Base-by-base conservation (phyloP, 495 filamentous ascomycete genomes). In the Talaromyces adpressus region DNA sequence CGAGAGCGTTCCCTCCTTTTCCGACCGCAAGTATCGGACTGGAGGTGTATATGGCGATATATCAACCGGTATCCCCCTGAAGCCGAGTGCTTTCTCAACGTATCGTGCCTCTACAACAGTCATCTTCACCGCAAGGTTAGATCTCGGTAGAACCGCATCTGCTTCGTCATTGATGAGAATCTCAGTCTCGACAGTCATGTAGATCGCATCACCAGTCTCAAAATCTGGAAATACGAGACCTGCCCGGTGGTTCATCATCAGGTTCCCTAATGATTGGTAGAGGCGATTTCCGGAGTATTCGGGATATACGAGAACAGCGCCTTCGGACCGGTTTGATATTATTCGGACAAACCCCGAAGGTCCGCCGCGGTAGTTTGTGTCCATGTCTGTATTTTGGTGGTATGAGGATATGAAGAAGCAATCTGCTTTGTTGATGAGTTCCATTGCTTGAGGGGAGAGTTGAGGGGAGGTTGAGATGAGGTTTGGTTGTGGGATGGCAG, bases 331-430 rank as follows among this genome's bases (percentile, higher is more conserved):
- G 69, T 89, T 89, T 1, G 72, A 76, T 11, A 70, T 32, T 25
- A 92, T 75, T 25, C 90, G 81, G 7, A 91, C 75, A 72, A 93
- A 92, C 2, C 91, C 91, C 23, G 81, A 77, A 5, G 88, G 80
- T 0, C 91, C 91, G 41, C 91, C 91, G 25, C 91, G 84, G 65
- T 89, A 85, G 69, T 94, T 94, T n/a, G 87, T 89, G 70, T 93
- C 91, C 91, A 96, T 93, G 66, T 85, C 87, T 22, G 71, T 68
- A 12, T 69, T 69, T n/a, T 81, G 79, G 65, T 88, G 78, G 12
- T 80, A 82, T 39, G 84, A 86, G 27, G 88, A 87, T 18, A 94
- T 75, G 71, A 96, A 94, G 65, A 96, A 87, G 36, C 89, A 74
- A 69, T 93, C 91, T 20, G 89, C 83, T 65, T 85, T 83, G 8